Evolutionary conservation across 306 rosid species (phyloP), one percentile per base, ranked within the genome.

Genomic region (Urtica urens): DNA sequence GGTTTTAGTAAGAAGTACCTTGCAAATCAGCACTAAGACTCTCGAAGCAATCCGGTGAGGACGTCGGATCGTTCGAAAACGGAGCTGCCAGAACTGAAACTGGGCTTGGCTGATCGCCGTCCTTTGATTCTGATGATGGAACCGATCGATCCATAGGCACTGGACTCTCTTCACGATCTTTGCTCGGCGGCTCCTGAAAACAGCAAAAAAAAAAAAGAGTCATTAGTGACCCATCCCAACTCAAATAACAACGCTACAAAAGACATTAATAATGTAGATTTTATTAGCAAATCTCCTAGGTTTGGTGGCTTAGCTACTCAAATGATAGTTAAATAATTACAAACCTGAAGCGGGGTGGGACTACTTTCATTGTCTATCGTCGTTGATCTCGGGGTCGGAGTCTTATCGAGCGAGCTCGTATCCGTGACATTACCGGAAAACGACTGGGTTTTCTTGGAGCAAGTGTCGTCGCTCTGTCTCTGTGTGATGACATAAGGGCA

Each of bases 71-170:
- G 65, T 85, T 95, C 0, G 75, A 68, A 48, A 77, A 82, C 30
- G 97, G 73, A 62, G 82, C 81, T 65, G 85, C 94, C 38, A 90
- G 71, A 60, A 90, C 87, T 49, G 99, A 90, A 73, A 85, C 76
- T 6, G 99, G 99, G 75, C 99, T 90, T 30, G 99, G 99, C 51
- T 85, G 99, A 55, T 90, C 94, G 68, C 79, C 77, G 53, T 81
- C 99, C 74, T 90, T 90, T 24, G 99, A 72, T 67, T 75, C 83
- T 48, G 55, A 53, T 58, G 70, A 72, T 28, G 75, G 67, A 10
- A 38, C 47, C 38, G 81, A 58, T 45, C 72, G 69, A 38, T 71
- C 69, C 46, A 39, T 54, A 15, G 58, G 65, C 57, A 61, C 55
- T 34, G 82, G 67, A 64, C 58, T 55, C 48, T 72, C 80, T 47